A percentile compares a stretch with the other conserved stretches of the same genome.
Evolutionary conservation across 352 stramenopile species (phyloP).

Genomic region (Globisporangium irregulare): DNA sequence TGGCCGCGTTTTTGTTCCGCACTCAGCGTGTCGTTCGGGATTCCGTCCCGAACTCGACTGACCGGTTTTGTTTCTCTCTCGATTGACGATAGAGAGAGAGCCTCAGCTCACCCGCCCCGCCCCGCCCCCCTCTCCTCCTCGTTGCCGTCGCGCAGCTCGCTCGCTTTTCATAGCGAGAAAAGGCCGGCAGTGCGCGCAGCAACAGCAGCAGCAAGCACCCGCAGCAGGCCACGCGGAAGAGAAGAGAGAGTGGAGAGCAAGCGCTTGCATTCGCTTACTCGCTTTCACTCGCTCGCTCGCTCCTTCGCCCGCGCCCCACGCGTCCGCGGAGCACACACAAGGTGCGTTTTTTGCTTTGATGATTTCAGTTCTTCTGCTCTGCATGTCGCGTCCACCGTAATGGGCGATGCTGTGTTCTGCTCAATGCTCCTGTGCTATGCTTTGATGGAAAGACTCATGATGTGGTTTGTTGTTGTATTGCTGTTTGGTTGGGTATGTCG

Average conservation of each 20-base stretch:
- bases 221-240: not conserved
- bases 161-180: slow-evolving; percentile 15
- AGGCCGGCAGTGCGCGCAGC: slow-evolving; percentile 10
- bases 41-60: not conserved
- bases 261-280: not conserved
- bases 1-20: not conserved
- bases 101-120: not conserved
- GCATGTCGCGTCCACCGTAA: not conserved
- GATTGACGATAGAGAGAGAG: slow-evolving; percentile 8
- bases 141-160: not conserved
- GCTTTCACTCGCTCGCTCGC: not conserved
- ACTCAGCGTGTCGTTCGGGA: not conserved
- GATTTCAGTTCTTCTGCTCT: not conserved
- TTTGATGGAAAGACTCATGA: not conserved
- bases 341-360: not conserved
- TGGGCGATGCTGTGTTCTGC: not conserved
- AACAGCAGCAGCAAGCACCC: slow-evolving; percentile 2
- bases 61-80: not conserved
- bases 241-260: not conserved
- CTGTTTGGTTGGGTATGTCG: not conserved
- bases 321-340: not conserved
- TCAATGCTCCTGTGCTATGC: not conserved
- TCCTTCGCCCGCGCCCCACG: too few relatives aligned
- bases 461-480: not conserved
- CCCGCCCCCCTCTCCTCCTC: not conserved